A percentile compares a stretch with the other conserved stretches of the same genome.
Conservation (phyloP, 1,139 yeast species). For the Taphrina populina region DNA sequence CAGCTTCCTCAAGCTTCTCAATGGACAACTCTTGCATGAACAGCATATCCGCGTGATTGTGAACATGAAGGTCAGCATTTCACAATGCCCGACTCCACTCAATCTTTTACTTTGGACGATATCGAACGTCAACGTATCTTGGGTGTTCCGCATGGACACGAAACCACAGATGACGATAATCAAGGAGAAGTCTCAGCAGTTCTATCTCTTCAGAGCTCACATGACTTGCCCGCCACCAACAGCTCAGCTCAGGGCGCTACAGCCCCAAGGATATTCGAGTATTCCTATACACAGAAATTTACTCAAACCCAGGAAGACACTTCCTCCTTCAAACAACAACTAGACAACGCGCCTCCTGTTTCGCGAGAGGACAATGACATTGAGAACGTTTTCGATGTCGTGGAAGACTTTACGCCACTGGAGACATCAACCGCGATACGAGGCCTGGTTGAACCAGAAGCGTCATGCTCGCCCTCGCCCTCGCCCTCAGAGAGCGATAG, state of each 20-base stretch:
- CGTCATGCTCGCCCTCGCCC: slow-evolving; percentile 4
- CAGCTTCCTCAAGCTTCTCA: no score
- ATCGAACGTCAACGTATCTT: slow-evolving; percentile 9
- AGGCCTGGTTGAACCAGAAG: not conserved
- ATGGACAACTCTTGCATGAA: no score
- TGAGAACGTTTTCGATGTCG: slow-evolving; percentile 17
- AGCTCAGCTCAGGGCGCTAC: not conserved
- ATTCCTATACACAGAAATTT: slow-evolving; percentile 18
- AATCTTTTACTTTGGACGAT: slow-evolving; percentile 19
- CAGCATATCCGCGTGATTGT: no score
- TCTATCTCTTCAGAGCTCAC: not conserved
- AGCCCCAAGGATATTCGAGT: slow-evolving; percentile 1
- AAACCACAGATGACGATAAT: no score
- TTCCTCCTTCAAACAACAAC: slow-evolving; percentile 17
- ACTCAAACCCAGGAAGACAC: slow-evolving; percentile 31
- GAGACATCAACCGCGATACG: slow-evolving; percentile 10
- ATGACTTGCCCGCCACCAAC: not conserved
- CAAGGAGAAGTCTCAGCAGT: not conserved
- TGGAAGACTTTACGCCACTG: not conserved
- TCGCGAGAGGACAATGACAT: not conserved
- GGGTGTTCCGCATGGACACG: not conserved
- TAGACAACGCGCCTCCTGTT: slow-evolving; percentile 18
- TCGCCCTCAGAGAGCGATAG: slow-evolving; percentile 1
- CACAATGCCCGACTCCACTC: slow-evolving; percentile 7
- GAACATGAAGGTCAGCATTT: no score